Conservation (phyloP, 768 basidiomycete species). For the Lactarius vividus region DNA sequence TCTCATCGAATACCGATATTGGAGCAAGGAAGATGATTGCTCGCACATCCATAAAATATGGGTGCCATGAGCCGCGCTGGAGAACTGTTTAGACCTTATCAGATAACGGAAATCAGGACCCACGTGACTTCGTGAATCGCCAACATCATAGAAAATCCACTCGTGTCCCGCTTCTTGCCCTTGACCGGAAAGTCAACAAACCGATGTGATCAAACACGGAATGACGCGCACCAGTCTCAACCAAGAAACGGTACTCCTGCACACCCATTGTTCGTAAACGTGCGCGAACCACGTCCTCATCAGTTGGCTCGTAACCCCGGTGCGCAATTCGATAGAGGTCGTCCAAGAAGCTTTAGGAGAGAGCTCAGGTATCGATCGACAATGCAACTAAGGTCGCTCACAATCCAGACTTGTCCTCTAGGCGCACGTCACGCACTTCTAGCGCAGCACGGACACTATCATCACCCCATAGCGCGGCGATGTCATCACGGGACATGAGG, state of each 20-base stretch:
- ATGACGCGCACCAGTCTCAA: constrained; percentile 55
- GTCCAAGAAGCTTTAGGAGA: constrained; percentile 19
- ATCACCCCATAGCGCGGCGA: constrained; percentile 69
- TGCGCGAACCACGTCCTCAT: constrained; percentile 76
- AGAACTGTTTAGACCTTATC: neutral
- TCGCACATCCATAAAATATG: constrained; percentile 79
- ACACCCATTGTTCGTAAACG: constrained; percentile 75
- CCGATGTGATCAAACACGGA: neutral
- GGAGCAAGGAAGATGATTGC: constrained; percentile 82
- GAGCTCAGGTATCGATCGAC: neutral
- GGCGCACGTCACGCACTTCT: constrained; percentile 42
- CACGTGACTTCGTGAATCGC: constrained; percentile 46
- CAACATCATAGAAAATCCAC: constrained; percentile 82
- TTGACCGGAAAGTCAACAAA: neutral
- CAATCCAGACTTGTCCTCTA: constrained; percentile 77
- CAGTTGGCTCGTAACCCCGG: constrained; percentile 48
- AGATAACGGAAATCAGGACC: neutral
- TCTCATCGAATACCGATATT: constrained; percentile 82
- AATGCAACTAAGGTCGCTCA: constrained; percentile 38
- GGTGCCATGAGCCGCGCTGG: constrained; percentile 52
- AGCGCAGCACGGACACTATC: constrained; percentile 59
- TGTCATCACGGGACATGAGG: constrained; percentile 60
- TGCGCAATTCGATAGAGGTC: constrained; percentile 18
- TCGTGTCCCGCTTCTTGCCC: constrained; percentile 43
- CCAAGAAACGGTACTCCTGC: constrained; percentile 66